These are phyloP conservation scores for Pelagomonas calceolata DNA, from an alignment of 108 stramenopile species.

Conservation along the genomic window DNA sequence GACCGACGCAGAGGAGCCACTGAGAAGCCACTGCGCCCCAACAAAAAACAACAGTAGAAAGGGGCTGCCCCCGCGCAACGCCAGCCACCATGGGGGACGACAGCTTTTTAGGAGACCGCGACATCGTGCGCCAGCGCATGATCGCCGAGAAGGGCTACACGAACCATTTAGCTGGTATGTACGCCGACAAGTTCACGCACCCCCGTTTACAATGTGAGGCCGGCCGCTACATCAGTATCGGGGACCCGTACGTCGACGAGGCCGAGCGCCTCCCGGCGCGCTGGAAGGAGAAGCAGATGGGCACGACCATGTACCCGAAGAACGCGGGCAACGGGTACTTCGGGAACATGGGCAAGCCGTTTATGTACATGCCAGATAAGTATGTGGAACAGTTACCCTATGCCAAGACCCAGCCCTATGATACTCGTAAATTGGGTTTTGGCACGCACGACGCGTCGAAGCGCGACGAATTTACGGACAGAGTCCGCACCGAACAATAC, in stretches of 20 bases:
- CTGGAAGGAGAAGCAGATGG: not conserved
- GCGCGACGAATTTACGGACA: conserved; percentile 43
- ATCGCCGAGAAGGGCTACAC: not conserved
- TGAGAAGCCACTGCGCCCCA: too few species aligned
- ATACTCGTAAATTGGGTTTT: conserved; percentile 45
- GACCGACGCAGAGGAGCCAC: too few species aligned
- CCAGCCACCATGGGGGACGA: too few species aligned
- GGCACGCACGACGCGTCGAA: conserved; percentile 46
- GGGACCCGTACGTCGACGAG: conserved; percentile 5
- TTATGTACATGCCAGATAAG: not conserved
- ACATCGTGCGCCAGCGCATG: too few species aligned
- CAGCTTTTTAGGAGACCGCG: too few species aligned
- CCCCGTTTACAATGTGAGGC: not conserved
- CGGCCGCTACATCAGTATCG: conserved; percentile 3
- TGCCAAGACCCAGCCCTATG: conserved; percentile 42
- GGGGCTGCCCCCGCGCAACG: too few species aligned
- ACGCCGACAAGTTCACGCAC: not conserved
- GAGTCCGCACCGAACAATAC: conserved; percentile 45
- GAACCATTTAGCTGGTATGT: not conserved
- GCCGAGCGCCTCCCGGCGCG: not conserved
- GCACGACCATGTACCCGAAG: not conserved
- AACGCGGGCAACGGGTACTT: not conserved
- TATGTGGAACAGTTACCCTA: conserved; percentile 21
- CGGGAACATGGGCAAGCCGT: not conserved
- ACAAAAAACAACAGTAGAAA: too few species aligned